Evolutionary conservation across 1,139 yeast species (phyloP).

Genomic region (Pichia sp.): DNA sequence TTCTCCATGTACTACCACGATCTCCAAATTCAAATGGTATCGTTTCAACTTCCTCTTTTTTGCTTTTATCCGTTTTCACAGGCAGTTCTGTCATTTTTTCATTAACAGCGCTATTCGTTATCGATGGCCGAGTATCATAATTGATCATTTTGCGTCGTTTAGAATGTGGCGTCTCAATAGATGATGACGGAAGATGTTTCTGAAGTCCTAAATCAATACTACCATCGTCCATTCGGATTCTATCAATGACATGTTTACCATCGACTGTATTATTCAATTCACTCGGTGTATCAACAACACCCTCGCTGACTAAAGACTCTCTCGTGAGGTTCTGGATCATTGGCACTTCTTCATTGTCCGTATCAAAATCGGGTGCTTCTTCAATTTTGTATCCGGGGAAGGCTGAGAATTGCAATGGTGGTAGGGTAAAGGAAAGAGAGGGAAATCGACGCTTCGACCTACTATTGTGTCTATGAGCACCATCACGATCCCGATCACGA

Average conservation of each 20-base stretch:
- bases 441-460: no score
- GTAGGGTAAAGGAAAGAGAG: no score
- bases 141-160: slow-evolving; percentile 8
- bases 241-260: slow-evolving; percentile 4
- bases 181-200: no score
- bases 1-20: slow-evolving; percentile 30
- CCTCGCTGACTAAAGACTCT: no score
- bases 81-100: background rate
- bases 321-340: no score
- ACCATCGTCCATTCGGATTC: slow-evolving; percentile 10
- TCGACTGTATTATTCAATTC: slow-evolving; percentile 15
- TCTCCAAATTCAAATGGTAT: slow-evolving; percentile 30
- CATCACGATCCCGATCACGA: no score
- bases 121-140: slow-evolving; percentile 2
- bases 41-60: background rate
- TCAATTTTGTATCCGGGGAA: slow-evolving; percentile 15
- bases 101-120: background rate
- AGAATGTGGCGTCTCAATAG: no score
- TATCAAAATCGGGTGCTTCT: slow-evolving; percentile 21
- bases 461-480: no score
- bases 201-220: slow-evolving; percentile 11
- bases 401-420: slow-evolving; percentile 3
- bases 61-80: background rate
- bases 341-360: slow-evolving; percentile 21
- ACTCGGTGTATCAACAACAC: slow-evolving; percentile 1